A percentile compares a stretch with the other conserved stretches of the same genome.
Evolutionary conservation across 257 asterid species (phyloP).

Genomic region (Jaltomata sinuosa): DNA sequence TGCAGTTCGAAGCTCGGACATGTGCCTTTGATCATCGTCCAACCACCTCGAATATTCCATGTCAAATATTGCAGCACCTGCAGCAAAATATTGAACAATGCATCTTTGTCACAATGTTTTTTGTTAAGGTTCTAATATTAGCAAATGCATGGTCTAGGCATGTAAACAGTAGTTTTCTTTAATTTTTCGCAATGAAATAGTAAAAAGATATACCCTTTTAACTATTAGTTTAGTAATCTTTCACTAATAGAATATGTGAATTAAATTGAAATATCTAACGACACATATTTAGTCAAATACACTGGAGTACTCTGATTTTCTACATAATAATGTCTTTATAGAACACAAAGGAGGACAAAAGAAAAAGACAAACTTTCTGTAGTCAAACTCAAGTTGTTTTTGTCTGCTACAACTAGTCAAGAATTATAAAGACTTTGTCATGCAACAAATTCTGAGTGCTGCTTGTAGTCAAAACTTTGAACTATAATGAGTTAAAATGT

Average conservation of each 20-base stretch:
- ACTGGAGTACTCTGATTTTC: neutral
- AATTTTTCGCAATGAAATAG: neutral
- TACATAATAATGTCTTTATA: neutral
- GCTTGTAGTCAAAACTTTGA: neutral
- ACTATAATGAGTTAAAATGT: neutral
- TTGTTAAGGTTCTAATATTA: neutral
- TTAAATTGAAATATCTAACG: neutral
- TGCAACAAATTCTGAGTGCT: neutral
- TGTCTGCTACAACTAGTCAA: neutral
- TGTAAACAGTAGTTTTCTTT: neutral
- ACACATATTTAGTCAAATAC: neutral
- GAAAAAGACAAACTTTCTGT: neutral
- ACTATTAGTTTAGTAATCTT: neutral
- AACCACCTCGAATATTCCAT: constrained; percentile 93
- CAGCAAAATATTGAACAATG: neutral
- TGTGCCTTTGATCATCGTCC: constrained; percentile 79
- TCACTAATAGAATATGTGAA: neutral
- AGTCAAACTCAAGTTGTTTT: neutral
- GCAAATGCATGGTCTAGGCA: neutral
- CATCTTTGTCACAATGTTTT: neutral
- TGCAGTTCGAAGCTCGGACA: constrained; percentile 75
- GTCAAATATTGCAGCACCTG: constrained; percentile 87
- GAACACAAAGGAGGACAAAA: neutral
- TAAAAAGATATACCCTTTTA: neutral
- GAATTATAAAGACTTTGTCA: neutral